These are phyloP conservation scores for Diaporthe caulivora DNA, from an alignment of 2,329 filamentous ascomycete genomes.

Conservation along the genomic window DNA sequence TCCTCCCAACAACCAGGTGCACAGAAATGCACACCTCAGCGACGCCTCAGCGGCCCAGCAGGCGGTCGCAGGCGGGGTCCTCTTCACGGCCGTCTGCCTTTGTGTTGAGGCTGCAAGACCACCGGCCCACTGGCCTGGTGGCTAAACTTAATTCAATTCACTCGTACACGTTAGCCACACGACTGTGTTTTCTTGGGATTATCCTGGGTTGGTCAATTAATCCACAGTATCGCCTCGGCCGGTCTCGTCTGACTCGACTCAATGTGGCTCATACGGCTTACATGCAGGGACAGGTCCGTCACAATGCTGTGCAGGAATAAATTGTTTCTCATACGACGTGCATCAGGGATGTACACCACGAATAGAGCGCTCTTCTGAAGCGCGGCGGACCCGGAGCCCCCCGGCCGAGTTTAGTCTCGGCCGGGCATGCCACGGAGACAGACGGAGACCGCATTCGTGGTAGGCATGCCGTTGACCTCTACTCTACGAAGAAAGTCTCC, in stretches of 20 bases:
- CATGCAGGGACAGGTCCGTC: neutral
- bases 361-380: too few relatives aligned
- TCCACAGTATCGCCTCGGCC: neutral
- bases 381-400: neutral
- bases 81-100: neutral
- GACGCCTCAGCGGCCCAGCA: neutral
- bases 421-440: neutral
- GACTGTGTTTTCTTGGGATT: neutral
- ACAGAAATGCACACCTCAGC: neutral
- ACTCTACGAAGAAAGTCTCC: neutral
- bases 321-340: conserved; percentile 6
- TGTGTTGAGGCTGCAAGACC: neutral
- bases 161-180: conserved; percentile 1
- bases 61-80: neutral
- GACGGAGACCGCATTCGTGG: neutral
- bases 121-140: conserved; percentile 4
- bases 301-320: neutral
- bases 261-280: neutral
- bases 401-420: neutral
- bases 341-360: neutral
- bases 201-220: conserved; percentile 18
- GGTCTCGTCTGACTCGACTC: neutral
- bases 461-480: neutral
- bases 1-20: conserved; percentile 6
- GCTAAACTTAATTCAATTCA: conserved; percentile 26